phyloP scores from a whole-genome alignment of 805 yeast genomes.

The Debaryomyces hansenii region DNA sequence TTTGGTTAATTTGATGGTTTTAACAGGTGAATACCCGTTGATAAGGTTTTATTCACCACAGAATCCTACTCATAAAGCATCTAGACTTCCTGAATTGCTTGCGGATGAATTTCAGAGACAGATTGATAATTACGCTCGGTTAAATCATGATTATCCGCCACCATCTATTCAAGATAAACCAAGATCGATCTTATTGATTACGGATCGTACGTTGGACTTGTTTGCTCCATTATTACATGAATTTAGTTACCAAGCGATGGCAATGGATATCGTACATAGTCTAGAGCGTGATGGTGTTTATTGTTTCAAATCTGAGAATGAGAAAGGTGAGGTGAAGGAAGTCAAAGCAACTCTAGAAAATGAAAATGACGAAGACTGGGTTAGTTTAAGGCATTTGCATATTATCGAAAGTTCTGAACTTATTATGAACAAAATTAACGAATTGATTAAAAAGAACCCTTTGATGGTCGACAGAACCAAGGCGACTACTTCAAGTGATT shows the following conservation, averaged over 20 bases:
- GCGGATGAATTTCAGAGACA: conserved; percentile 71
- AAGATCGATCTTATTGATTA: conserved; percentile 69
- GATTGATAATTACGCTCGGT: conserved; percentile 74
- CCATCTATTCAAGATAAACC: conserved; percentile 54
- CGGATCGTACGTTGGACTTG: conserved; percentile 83
- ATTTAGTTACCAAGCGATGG: conserved; percentile 89
- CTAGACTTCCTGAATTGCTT: conserved; percentile 63
- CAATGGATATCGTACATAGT: conserved; percentile 64
- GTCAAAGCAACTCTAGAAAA: conserved; percentile 46
- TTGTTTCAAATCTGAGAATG: conserved; percentile 57
- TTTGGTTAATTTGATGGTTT: conserved; percentile 68
- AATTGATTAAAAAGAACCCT: conserved; percentile 71
- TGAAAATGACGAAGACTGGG: conserved; percentile 74
- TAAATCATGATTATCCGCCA: conserved; percentile 63
- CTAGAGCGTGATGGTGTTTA: conserved; percentile 46
- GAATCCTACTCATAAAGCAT: conserved; percentile 51
- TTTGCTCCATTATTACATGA: conserved; percentile 86
- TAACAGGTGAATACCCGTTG: conserved; percentile 86
- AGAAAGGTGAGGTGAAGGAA: conserved; percentile 36
- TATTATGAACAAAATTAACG: conserved; percentile 57
- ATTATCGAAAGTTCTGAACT: conserved; percentile 71
- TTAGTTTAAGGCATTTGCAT: conserved; percentile 67
- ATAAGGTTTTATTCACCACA: conserved; percentile 68
- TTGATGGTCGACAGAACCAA: conserved; percentile 67
- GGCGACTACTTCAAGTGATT: conserved; percentile 66